Conservation (phyloP, 1,284 basidiomycete genomes). For the Wallemia mellicola region DNA sequence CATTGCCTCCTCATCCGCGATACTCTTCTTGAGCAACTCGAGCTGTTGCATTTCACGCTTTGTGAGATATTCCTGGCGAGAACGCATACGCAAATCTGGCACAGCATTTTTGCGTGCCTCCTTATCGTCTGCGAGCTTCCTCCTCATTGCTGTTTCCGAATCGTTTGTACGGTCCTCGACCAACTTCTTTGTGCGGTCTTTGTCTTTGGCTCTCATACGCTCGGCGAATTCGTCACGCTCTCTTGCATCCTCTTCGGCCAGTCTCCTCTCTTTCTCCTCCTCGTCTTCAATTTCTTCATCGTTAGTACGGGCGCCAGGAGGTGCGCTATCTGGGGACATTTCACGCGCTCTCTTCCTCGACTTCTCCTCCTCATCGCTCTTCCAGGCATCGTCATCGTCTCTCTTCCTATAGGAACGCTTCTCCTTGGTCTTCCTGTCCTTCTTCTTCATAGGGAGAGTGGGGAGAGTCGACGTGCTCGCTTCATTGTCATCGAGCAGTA, state of each 20-base stretch:
- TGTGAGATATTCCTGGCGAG: conserved; percentile 73
- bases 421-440: conserved; percentile 19
- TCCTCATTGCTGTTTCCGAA: conserved; percentile 49
- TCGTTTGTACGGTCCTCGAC: conserved; percentile 70
- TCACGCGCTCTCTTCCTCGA: conserved; percentile 20
- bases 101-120: conserved; percentile 47
- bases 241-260: conserved; percentile 37
- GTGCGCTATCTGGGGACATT: conserved; percentile 6
- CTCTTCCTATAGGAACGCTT: conserved; percentile 8
- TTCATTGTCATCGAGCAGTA: conserved; percentile 27
- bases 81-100: conserved; percentile 50
- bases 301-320: neutral
- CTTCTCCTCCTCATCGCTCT: conserved; percentile 57
- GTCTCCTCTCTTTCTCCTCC: conserved; percentile 13
- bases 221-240: conserved; percentile 83
- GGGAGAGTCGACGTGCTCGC: conserved; percentile 23
- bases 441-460: conserved; percentile 16
- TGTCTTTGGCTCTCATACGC: conserved; percentile 53
- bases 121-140: conserved; percentile 55
- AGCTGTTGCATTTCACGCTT: conserved; percentile 91
- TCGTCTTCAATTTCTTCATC: conserved; percentile 29
- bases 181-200: conserved; percentile 60
- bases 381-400: conserved; percentile 42
- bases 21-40: conserved; percentile 71
- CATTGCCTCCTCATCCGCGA: conserved; percentile 63